Percentiles rank a stretch among this genome's conserved stretches.
Conservation (phyloP, 306 rosid species). For the Dryas alaskensis region DNA sequence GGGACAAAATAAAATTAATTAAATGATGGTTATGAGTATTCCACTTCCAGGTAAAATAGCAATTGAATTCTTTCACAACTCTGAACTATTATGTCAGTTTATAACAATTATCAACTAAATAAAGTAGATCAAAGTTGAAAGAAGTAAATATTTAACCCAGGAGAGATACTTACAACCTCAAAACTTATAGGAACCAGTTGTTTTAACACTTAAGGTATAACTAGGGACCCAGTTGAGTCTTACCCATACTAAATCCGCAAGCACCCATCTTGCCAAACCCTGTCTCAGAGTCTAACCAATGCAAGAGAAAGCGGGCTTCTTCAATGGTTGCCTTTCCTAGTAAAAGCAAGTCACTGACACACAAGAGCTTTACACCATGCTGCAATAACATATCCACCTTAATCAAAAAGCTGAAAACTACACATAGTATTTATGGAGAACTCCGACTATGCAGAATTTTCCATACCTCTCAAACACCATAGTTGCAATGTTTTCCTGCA, state of each 20-base stretch:
- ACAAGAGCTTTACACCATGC: constrained; percentile 85
- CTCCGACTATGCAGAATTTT: constrained; percentile 11
- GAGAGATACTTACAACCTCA: not conserved
- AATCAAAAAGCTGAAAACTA: constrained; percentile 12
- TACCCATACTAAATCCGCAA: constrained; percentile 99
- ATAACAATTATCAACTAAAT: not conserved
- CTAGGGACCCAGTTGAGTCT: constrained; percentile 32
- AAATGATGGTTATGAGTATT: constrained; percentile 10
- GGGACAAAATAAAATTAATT: constrained; percentile 18
- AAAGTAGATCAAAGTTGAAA: not conserved
- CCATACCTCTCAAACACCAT: constrained; percentile 96
- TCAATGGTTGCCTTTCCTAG: constrained; percentile 95
- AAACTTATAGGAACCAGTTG: not conserved
- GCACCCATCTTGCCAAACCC: constrained; percentile 94
- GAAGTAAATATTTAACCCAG: constrained; percentile 5
- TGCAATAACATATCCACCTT: constrained; percentile 38
- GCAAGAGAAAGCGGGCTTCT: constrained; percentile 87
- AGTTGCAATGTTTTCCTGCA: constrained; percentile 88
- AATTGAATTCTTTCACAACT: constrained; percentile 3
- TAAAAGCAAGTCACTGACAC: constrained; percentile 95
- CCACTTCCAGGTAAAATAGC: not conserved
- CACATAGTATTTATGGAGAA: not conserved
- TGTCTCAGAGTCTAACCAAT: constrained; percentile 84
- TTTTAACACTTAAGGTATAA: constrained; percentile 7
- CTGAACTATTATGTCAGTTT: not conserved